Percentiles rank a stretch among this genome's conserved stretches.
Evolutionary conservation across 345 rosid genomes (phyloP).

Genomic region (Eucalyptus albens): DNA sequence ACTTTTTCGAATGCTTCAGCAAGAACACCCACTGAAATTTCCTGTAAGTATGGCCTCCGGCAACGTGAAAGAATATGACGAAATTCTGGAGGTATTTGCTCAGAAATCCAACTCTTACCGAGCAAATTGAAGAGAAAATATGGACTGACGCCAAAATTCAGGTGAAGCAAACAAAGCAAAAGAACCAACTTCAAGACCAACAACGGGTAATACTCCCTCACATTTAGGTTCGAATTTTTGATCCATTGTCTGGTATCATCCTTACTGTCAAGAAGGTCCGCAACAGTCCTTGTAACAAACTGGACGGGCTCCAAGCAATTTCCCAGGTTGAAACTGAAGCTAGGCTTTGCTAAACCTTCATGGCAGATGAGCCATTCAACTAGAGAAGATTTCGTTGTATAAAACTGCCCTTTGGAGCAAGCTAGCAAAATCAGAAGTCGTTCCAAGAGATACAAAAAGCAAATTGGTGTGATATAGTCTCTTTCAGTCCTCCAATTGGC

Average conservation of each 20-base stretch:
- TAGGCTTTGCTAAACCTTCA: not conserved
- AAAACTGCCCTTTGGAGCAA: not conserved
- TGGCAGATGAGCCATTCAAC: conserved; percentile 24
- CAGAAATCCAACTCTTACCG: not conserved
- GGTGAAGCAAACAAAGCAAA: conserved; percentile 7
- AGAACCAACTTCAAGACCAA: conserved; percentile 21
- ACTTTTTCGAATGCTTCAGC: conserved; percentile 14
- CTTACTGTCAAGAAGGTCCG: not conserved
- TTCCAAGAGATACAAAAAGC: conserved; percentile 36
- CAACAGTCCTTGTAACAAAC: not conserved
- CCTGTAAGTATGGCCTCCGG: not conserved
- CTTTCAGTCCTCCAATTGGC: conserved; percentile 9
- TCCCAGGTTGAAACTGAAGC: not conserved
- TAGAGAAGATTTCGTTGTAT: conserved; percentile 12
- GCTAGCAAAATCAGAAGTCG: conserved; percentile 11
- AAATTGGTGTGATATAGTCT: conserved; percentile 22
- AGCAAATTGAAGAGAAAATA: conserved; percentile 2
- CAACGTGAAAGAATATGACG: not conserved
- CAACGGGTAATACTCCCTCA: not conserved
- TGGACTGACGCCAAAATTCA: conserved; percentile 9
- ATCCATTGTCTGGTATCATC: conserved; percentile 15
- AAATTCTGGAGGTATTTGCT: conserved; percentile 4
- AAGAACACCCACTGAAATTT: not conserved
- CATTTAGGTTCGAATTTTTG: not conserved
- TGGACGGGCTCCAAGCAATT: not conserved